A percentile compares a stretch with the other conserved stretches of the same genome.
Conservation (phyloP, 2,329 filamentous ascomycete genomes). For the Aspergillus proliferans region DNA sequence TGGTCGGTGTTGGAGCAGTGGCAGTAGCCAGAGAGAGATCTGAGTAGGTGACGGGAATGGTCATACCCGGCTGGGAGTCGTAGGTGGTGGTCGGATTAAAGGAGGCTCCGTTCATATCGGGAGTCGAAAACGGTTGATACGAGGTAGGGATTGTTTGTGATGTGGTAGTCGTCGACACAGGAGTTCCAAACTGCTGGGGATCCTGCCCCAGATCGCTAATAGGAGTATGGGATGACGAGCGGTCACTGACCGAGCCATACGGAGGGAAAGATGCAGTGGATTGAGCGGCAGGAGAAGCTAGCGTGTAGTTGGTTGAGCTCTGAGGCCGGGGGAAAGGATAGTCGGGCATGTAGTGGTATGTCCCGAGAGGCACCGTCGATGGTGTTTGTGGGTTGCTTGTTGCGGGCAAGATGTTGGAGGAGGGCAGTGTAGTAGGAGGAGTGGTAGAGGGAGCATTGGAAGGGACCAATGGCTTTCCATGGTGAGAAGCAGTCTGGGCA, state of each 20-base stretch:
- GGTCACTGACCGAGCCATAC: constrained; percentile 11
- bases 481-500: constrained; percentile 25
- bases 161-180: neutral
- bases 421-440: constrained; percentile 4
- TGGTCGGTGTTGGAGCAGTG: constrained; percentile 18
- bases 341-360: constrained; percentile 23
- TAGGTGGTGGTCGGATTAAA: constrained; percentile 11
- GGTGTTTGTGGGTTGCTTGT: constrained; percentile 9
- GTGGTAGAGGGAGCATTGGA: constrained; percentile 9
- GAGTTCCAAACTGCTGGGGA: neutral
- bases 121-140: constrained; percentile 7
- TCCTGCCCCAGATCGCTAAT: constrained; percentile 9
- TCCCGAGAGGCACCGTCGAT: constrained; percentile 24
- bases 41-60: constrained; percentile 14
- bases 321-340: constrained; percentile 20
- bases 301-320: constrained; percentile 21
- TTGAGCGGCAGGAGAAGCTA: constrained; percentile 23
- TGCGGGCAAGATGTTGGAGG: constrained; percentile 1
- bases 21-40: constrained; percentile 17
- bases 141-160: neutral
- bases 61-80: constrained; percentile 9
- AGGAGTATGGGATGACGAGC: constrained; percentile 8
- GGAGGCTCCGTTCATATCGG: constrained; percentile 11
- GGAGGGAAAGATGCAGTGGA: constrained; percentile 21
- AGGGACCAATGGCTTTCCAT: constrained; percentile 10